These are phyloP conservation scores for Bretschneidera sinensis DNA, from an alignment of 345 rosid genomes.

Conservation along the genomic window DNA sequence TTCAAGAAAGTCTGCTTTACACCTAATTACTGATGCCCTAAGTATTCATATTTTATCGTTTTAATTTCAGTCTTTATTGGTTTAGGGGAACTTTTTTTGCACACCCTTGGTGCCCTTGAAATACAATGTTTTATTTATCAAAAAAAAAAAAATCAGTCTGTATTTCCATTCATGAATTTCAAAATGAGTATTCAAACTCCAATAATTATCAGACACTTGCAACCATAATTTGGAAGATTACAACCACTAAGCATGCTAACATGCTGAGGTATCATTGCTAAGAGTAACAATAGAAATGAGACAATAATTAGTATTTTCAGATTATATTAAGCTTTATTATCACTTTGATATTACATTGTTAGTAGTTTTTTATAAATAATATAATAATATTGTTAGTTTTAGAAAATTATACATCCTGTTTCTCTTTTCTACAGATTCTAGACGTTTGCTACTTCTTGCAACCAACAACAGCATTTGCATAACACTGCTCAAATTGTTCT, in stretches of 20 bases:
- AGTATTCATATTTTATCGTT: no score
- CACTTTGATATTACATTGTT: background rate
- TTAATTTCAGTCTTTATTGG: no score
- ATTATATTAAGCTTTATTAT: no score
- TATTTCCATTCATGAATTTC: no score
- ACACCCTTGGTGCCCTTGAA: no score
- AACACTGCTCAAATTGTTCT: conserved; percentile 1
- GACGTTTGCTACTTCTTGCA: background rate
- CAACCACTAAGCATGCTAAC: background rate
- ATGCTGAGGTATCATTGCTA: background rate
- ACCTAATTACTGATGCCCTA: no score
- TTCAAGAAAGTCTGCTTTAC: no score
- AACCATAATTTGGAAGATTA: background rate
- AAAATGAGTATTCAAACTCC: background rate
- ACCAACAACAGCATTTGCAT: background rate
- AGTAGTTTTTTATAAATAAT: no score
- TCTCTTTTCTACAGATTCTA: conserved; percentile 1
- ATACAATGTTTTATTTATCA: no score
- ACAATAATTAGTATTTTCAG: background rate
- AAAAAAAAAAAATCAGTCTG: no score
- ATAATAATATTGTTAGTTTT: no score
- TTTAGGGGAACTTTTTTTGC: no score
- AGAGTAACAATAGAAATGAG: background rate
- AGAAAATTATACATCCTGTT: background rate
- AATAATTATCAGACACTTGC: background rate